Percentiles rank a stretch among this genome's conserved stretches.
These are phyloP conservation scores for Zasmidium angulare DNA, from an alignment of 2,329 filamentous ascomycete species.

Conservation along the genomic window DNA sequence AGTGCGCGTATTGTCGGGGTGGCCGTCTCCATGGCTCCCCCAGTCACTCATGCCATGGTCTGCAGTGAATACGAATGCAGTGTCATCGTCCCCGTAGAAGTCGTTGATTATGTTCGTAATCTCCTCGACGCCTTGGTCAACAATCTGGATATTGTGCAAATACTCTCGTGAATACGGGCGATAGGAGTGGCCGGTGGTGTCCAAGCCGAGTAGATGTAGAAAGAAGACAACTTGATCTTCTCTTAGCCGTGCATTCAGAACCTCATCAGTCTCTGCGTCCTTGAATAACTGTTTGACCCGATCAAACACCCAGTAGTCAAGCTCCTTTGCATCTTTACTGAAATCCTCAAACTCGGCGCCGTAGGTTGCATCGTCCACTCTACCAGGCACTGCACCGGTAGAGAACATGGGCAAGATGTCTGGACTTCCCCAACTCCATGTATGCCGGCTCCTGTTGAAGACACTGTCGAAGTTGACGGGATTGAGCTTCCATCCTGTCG, in stretches of 20 bases:
- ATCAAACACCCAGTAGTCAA: slow-evolving; percentile 96
- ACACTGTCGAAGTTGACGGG: slow-evolving; percentile 98
- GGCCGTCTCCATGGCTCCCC: slow-evolving; percentile 97
- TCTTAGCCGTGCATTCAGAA: slow-evolving; percentile 68
- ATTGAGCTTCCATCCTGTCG: slow-evolving; percentile 97
- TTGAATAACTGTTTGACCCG: slow-evolving; percentile 84
- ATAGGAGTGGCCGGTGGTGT: slow-evolving; percentile 83
- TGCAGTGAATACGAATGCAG: slow-evolving; percentile 93
- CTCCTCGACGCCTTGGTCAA: slow-evolving; percentile 85
- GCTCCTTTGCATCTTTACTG: slow-evolving; percentile 72
- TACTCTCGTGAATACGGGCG: slow-evolving; percentile 96
- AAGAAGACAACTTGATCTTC: slow-evolving; percentile 94
- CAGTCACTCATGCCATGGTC: slow-evolving; percentile 99
- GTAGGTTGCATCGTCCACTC: slow-evolving; percentile 86
- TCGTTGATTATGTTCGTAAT: slow-evolving; percentile 76
- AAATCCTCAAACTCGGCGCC: slow-evolving; percentile 85
- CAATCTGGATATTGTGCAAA: slow-evolving; percentile 87
- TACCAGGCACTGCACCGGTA: slow-evolving; percentile 81
- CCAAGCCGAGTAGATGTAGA: slow-evolving; percentile 85
- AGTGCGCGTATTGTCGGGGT: slow-evolving; percentile 94
- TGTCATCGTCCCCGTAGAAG: slow-evolving; percentile 81
- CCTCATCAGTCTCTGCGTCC: slow-evolving; percentile 74
- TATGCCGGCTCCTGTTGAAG: slow-evolving; percentile 94
- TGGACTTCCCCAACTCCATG: slow-evolving; percentile 98
- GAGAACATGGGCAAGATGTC: slow-evolving; percentile 98